These are phyloP conservation scores for Aspergillus sclerotialis DNA, from an alignment of 2,329 filamentous ascomycete genomes.

Conservation along the genomic window DNA sequence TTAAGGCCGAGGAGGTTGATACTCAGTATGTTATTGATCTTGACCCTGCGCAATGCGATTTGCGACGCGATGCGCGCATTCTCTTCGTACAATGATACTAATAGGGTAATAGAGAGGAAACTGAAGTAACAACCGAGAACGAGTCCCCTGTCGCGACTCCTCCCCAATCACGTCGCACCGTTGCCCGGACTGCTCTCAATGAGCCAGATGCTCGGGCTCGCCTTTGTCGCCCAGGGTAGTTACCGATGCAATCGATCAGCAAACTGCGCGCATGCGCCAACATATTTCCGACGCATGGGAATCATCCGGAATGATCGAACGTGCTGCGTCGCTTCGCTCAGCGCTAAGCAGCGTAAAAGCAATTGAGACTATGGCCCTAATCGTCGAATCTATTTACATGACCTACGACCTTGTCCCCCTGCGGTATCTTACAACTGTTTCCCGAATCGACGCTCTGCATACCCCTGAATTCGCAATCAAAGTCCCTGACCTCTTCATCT, in stretches of 20 bases:
- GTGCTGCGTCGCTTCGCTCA: conserved; percentile 58
- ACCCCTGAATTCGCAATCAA: conserved; percentile 56
- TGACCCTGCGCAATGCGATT: conserved; percentile 25
- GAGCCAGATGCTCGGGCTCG: conserved; percentile 10
- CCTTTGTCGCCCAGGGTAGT: conserved; percentile 39
- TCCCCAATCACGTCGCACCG: not conserved
- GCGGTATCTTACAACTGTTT: conserved; percentile 66
- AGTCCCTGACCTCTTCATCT: conserved; percentile 72
- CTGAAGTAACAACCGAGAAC: not conserved
- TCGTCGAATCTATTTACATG: conserved; percentile 65
- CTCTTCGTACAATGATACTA: conserved; percentile 10
- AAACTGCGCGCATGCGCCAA: conserved; percentile 32
- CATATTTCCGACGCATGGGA: conserved; percentile 28
- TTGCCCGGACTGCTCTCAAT: conserved; percentile 3
- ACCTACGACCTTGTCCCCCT: conserved; percentile 64
- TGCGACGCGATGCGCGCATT: conserved; percentile 35
- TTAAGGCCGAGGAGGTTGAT: not conserved
- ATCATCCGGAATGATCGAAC: conserved; percentile 29
- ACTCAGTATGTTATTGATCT: too few species aligned
- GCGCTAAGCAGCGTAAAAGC: conserved; percentile 63
- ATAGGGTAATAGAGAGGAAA: not conserved
- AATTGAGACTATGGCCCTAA: conserved; percentile 61
- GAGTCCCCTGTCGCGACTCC: too few species aligned
- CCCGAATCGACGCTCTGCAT: conserved; percentile 51
- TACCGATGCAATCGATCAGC: conserved; percentile 69